phyloP scores from a whole-genome alignment of 495 filamentous ascomycete species.

The Penicillium lividum region DNA sequence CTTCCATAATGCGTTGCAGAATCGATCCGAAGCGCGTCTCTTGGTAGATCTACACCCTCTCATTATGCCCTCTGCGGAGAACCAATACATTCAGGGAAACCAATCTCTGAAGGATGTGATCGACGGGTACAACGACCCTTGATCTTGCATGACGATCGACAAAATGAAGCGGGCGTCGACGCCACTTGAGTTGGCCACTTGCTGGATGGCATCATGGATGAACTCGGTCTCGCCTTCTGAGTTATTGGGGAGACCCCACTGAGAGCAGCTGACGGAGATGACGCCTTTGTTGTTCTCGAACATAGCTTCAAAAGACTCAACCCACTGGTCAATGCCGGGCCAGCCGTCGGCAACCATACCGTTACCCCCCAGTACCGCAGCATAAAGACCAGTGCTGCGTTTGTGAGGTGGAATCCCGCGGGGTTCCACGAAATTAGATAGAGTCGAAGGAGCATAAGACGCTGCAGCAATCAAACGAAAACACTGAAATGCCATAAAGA shows the following conservation, averaged over 20 bases:
- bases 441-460: not conserved
- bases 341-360: conserved; percentile 25
- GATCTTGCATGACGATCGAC: conserved; percentile 59
- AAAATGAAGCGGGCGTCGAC: conserved; percentile 60
- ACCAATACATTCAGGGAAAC: conserved; percentile 9
- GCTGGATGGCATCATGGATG: conserved; percentile 41
- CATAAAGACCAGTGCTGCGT: conserved; percentile 20
- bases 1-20: conserved; percentile 5
- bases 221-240: conserved; percentile 39
- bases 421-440: not conserved
- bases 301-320: conserved; percentile 22
- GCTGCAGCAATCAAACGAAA: not conserved
- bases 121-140: conserved; percentile 9
- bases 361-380: conserved; percentile 24
- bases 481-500: not conserved
- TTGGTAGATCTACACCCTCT: conserved; percentile 9
- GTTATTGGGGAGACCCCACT: conserved; percentile 41
- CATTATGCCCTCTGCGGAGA: conserved; percentile 9
- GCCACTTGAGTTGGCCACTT: conserved; percentile 33
- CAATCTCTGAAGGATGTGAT: conserved; percentile 7
- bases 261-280: conserved; percentile 44
- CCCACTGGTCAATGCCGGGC: conserved; percentile 19
- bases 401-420: conserved; percentile 19
- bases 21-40: conserved; percentile 10
- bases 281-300: conserved; percentile 43